A percentile compares a stretch with the other conserved stretches of the same genome.
Conservation (phyloP, 192 early-diverging fungal genomes). For the Linnemannia exigua region DNA sequence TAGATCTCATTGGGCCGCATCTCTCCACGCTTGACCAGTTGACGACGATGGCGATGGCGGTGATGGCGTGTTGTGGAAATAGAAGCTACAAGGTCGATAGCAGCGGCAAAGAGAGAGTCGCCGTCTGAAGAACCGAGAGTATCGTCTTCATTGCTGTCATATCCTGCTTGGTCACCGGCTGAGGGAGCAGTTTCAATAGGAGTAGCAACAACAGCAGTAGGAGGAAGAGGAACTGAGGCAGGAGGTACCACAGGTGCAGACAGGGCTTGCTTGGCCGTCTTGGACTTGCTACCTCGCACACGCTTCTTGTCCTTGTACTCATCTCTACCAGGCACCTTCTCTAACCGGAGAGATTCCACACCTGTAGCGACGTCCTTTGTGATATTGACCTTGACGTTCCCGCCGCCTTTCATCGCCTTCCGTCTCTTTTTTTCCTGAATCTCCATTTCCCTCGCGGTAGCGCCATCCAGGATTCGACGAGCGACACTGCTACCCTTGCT, state of each 20-base stretch:
- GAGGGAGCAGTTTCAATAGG: too few relatives aligned
- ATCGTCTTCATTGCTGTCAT: not conserved
- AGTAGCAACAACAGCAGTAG: not conserved
- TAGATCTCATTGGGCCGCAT: constrained; percentile 53
- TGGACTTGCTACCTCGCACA: not conserved
- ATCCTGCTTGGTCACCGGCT: not conserved
- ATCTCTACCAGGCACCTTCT: not conserved
- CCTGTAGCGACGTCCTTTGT: not conserved
- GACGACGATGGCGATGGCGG: not conserved
- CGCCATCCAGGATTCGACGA: constrained; percentile 46
- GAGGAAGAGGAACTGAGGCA: not conserved
- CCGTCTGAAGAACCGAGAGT: not conserved
- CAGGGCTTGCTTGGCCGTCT: not conserved
- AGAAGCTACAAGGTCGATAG: not conserved
- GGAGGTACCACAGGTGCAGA: not conserved
- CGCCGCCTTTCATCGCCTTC: not conserved
- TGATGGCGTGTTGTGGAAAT: not conserved
- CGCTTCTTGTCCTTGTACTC: not conserved
- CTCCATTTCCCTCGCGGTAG: constrained; percentile 31
- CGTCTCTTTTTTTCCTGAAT: constrained; percentile 15
- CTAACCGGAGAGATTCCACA: not conserved
- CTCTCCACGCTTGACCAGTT: constrained; percentile 17
- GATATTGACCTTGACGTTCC: not conserved
- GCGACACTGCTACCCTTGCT: constrained; percentile 26
- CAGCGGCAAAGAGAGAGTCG: not conserved